Conservation (phyloP, 2,329 filamentous ascomycete species). For the Colletotrichum lini region DNA sequence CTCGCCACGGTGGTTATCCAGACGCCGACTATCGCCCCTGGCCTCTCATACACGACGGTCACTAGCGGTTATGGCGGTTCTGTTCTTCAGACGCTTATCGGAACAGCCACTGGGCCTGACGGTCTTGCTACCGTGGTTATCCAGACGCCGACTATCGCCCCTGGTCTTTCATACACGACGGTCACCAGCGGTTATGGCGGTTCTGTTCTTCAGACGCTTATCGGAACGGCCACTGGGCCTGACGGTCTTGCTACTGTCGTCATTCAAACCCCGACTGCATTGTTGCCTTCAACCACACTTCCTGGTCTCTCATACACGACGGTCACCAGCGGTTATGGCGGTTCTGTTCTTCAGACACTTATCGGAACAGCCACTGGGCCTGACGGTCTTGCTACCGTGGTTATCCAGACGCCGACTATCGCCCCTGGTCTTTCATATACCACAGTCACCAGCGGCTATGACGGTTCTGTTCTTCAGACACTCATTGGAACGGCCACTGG, state of each 20-base stretch:
- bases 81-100: conserved; percentile 1
- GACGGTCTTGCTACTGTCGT: too few relatives aligned
- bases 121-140: conserved; percentile 29
- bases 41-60: conserved; percentile 28
- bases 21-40: background rate
- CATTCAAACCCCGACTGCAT: conserved; percentile 17
- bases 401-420: conserved; percentile 7
- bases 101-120: conserved; percentile 8
- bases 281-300: background rate
- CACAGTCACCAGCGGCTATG: conserved; percentile 11
- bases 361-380: conserved; percentile 1
- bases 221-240: too few relatives aligned
- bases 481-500: conserved; percentile 11
- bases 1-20: conserved; percentile 27
- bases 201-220: too few relatives aligned
- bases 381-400: conserved; percentile 26
- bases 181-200: too few relatives aligned
- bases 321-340: background rate
- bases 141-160: too few relatives aligned
- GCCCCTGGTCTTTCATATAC: conserved; percentile 22
- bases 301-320: background rate
- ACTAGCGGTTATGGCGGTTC: conserved; percentile 12
- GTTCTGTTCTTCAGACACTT: conserved; percentile 22
- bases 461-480: background rate
- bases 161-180: conserved; percentile 23